Evolutionary conservation across 176 grass and related monocot genomes (phyloP).

Genomic region (Sorghum bicolor): Sorghum_bicolor_NCBIv3 NC_012871.2:65959001-65959500

Average conservation of each 20-base stretch:
- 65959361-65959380: conserved; percentile 98
- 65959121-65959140: conserved; percentile 38
- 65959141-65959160: background rate
- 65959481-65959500: background rate
- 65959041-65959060: background rate
- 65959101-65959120: conserved; percentile 25
- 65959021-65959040: conserved; percentile 8
- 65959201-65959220: conserved; percentile 68
- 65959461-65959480: conserved; percentile 3
- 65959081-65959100: background rate
- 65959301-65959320: conserved; percentile 98
- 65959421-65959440: conserved; percentile 32
- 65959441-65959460: conserved; percentile 3
- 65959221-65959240: conserved; percentile 97
- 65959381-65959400: conserved; percentile 93
- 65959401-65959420: background rate
- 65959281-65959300: conserved; percentile 97
- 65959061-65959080: background rate
- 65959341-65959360: conserved; percentile 85
- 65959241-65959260: conserved; percentile 87
- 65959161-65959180: conserved; percentile 47
- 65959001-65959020: conserved; percentile 1
- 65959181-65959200: conserved; percentile 61
- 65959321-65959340: conserved; percentile 90
- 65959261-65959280: conserved; percentile 93